Percentiles rank a stretch among this genome's conserved stretches.
Evolutionary conservation across 148 eudicot species (phyloP).

Genomic region (Silene uniflora): DNA sequence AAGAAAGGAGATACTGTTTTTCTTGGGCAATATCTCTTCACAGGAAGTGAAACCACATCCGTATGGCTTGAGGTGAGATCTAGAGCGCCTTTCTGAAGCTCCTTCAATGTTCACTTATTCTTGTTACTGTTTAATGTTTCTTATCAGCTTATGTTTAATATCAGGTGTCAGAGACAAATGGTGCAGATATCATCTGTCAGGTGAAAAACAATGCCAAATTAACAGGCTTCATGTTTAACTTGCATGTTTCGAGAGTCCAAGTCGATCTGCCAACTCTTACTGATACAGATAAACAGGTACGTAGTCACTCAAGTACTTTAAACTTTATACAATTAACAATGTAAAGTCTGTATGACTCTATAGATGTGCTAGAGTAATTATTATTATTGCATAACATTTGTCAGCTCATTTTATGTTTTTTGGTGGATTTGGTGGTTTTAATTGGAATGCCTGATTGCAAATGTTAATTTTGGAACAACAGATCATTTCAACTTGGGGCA

Average conservation of each 20-base stretch:
- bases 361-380: neutral
- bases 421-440: too few relatives aligned
- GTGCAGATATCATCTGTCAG: conserved; percentile 46
- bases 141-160: neutral
- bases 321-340: neutral
- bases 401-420: neutral
- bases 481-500: conserved; percentile 59
- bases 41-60: conserved; percentile 62
- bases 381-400: neutral
- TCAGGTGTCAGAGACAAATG: conserved; percentile 51
- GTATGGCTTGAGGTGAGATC: conserved; percentile 61
- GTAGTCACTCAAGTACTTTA: neutral
- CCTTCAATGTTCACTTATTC: conserved; percentile 1
- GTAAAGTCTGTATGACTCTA: neutral
- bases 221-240: conserved; percentile 39
- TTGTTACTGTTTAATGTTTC: conserved; percentile 6
- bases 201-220: conserved; percentile 56
- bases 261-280: conserved; percentile 52
- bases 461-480: conserved; percentile 19
- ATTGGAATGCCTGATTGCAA: neutral
- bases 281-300: conserved; percentile 50
- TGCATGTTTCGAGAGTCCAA: conserved; percentile 56
- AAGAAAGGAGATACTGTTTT: conserved; percentile 52
- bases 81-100: neutral
- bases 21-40: conserved; percentile 56